Conservation (phyloP, 371 early-diverging fungal species). For the Actinomortierella ambigua region DNA sequence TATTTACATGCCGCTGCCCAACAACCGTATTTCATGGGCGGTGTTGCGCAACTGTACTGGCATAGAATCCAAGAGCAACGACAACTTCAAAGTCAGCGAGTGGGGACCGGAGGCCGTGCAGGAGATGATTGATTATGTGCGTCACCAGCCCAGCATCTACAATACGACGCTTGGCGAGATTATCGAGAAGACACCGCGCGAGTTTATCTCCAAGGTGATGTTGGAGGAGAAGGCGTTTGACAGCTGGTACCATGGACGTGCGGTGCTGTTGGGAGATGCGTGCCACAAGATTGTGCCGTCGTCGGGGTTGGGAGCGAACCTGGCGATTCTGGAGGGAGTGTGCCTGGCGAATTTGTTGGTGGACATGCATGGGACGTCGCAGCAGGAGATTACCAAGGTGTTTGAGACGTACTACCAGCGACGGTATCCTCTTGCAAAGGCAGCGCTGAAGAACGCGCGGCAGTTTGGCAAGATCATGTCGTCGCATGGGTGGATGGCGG, state of each 20-base stretch:
- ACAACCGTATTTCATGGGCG: slow-evolving; percentile 31
- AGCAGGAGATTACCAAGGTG: slow-evolving; percentile 16
- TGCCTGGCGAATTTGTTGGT: slow-evolving; percentile 29
- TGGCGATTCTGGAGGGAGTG: slow-evolving; percentile 31
- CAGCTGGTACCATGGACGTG: slow-evolving; percentile 26
- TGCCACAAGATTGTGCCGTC: slow-evolving; percentile 38
- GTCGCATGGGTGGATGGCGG: slow-evolving; percentile 16
- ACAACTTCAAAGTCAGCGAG: slow-evolving; percentile 23
- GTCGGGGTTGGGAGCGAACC: slow-evolving; percentile 36
- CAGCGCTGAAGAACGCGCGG: slow-evolving; percentile 23
- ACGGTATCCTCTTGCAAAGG: slow-evolving; percentile 22
- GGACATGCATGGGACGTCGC: slow-evolving; percentile 14
- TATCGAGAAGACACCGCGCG: slow-evolving; percentile 19
- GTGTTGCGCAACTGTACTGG: slow-evolving; percentile 26
- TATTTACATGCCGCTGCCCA: slow-evolving; percentile 31
- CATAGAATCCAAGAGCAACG: slow-evolving; percentile 15
- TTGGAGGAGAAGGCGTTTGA: slow-evolving; percentile 37
- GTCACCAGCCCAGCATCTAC: slow-evolving; percentile 20
- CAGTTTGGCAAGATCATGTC: slow-evolving; percentile 44
- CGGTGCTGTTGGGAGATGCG: slow-evolving; percentile 32
- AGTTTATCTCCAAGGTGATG: slow-evolving; percentile 29
- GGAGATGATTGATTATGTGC: slow-evolving; percentile 30
- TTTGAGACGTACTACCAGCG: slow-evolving; percentile 23
- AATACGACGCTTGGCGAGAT: slow-evolving; percentile 22
- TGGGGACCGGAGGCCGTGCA: slow-evolving; percentile 28